Percentiles rank a stretch among this genome's conserved stretches.
phyloP scores from a whole-genome alignment of 495 filamentous ascomycete genomes.

The Xylona heveae region DNA sequence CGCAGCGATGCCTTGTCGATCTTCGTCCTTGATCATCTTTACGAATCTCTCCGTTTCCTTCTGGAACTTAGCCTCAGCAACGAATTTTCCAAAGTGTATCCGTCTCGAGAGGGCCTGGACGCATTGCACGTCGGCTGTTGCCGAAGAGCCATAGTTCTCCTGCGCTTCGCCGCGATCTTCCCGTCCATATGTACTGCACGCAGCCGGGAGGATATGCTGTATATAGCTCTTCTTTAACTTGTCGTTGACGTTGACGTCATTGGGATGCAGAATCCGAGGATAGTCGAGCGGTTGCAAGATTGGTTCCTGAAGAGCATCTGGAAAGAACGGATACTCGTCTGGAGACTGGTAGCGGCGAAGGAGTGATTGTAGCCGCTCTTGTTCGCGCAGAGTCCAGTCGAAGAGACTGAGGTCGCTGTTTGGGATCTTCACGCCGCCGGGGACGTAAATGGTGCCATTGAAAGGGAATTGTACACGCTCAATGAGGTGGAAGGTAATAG shows the following conservation, averaged over 20 bases:
- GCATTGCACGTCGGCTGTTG: slow-evolving; percentile 75
- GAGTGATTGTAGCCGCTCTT: slow-evolving; percentile 79
- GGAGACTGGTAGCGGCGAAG: slow-evolving; percentile 90
- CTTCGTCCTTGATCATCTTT: slow-evolving; percentile 51
- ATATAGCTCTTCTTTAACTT: slow-evolving; percentile 74
- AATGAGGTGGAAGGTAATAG: slow-evolving; percentile 95
- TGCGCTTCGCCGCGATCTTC: slow-evolving; percentile 65
- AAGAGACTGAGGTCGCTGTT: slow-evolving; percentile 52
- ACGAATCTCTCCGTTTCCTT: slow-evolving; percentile 66
- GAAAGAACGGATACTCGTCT: slow-evolving; percentile 97
- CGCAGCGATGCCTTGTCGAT: slow-evolving; percentile 59
- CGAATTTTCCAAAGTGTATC: slow-evolving; percentile 97
- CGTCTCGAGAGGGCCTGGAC: slow-evolving; percentile 80
- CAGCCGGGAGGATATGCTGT: slow-evolving; percentile 56
- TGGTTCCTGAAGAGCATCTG: slow-evolving; percentile 53
- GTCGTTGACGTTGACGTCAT: slow-evolving; percentile 79
- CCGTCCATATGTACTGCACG: slow-evolving; percentile 49
- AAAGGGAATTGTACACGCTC: slow-evolving; percentile 94
- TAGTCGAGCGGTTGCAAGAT: slow-evolving; percentile 78
- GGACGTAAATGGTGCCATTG: slow-evolving; percentile 68
- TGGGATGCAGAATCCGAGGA: slow-evolving; percentile 76
- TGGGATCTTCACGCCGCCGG: slow-evolving; percentile 69
- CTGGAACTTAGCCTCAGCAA: slow-evolving; percentile 93
- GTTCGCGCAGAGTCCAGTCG: slow-evolving; percentile 80
- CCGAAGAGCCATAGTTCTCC: slow-evolving; percentile 90